A percentile compares a stretch with the other conserved stretches of the same genome.
phyloP scores from a whole-genome alignment of 306 rosid species.

The Erythrophleum fordii region DNA sequence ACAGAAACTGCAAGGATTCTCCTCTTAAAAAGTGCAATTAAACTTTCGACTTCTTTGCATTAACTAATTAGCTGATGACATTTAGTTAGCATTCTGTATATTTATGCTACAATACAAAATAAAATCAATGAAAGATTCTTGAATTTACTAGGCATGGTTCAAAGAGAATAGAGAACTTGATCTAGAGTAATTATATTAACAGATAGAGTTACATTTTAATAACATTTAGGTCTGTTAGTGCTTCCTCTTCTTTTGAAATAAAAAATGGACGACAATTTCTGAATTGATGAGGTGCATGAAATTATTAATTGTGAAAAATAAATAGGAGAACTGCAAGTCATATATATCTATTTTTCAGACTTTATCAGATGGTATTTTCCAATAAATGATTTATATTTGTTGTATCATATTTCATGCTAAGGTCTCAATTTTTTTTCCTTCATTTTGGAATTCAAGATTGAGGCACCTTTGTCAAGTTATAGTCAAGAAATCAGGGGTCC shows the following conservation, averaged over 20 bases:
- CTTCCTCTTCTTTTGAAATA: conserved; percentile 4
- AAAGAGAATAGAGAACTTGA: neutral
- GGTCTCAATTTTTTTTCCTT: too few species aligned
- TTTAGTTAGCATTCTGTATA: conserved; percentile 10
- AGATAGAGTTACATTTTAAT: neutral
- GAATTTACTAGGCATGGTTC: neutral
- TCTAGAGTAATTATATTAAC: conserved; percentile 6
- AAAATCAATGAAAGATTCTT: conserved; percentile 6
- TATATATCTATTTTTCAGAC: neutral
- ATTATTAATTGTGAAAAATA: neutral
- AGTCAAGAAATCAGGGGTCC: too few species aligned
- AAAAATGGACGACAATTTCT: conserved; percentile 16
- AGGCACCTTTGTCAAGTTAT: too few species aligned
- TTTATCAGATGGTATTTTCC: too few species aligned
- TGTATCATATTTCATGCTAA: too few species aligned
- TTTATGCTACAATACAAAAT: conserved; percentile 9
- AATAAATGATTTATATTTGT: too few species aligned
- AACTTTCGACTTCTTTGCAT: neutral
- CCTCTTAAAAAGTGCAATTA: neutral
- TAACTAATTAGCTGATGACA: conserved; percentile 4
- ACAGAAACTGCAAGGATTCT: neutral
- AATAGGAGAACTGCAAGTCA: conserved; percentile 3
- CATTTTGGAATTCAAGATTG: too few species aligned
- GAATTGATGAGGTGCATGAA: neutral
- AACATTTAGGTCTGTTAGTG: neutral